Evolutionary conservation across 2,329 filamentous ascomycete species (phyloP).

Genomic region (Cytospora chrysosperma): DNA sequence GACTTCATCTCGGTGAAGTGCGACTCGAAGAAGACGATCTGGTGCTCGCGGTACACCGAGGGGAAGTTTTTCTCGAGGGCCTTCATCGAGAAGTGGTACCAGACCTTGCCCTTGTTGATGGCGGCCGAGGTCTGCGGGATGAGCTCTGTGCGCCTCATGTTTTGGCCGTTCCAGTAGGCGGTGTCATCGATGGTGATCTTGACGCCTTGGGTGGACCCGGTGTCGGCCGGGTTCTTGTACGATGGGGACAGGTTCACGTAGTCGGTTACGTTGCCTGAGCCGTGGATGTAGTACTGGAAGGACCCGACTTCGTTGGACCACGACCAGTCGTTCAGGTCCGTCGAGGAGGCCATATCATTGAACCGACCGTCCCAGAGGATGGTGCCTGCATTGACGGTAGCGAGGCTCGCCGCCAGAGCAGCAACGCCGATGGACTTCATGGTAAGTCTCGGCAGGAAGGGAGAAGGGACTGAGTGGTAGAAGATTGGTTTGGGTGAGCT

Average conservation of each 20-base stretch:
- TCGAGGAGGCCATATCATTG: constrained; percentile 54
- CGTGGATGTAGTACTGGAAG: constrained; percentile 78
- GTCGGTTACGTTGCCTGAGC: constrained; percentile 50
- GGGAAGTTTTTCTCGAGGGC: constrained; percentile 59
- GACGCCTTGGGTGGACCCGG: constrained; percentile 59
- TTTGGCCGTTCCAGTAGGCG: constrained; percentile 70
- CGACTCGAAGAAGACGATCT: constrained; percentile 62
- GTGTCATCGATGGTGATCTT: constrained; percentile 65
- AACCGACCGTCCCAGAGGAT: constrained; percentile 66
- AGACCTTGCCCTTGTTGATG: constrained; percentile 65
- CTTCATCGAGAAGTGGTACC: constrained; percentile 71
- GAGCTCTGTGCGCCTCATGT: constrained; percentile 70
- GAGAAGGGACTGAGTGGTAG: too few species aligned
- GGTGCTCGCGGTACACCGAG: constrained; percentile 63
- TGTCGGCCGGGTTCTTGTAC: constrained; percentile 66
- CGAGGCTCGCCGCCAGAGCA: constrained; percentile 32
- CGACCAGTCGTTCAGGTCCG: constrained; percentile 61
- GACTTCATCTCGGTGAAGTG: constrained; percentile 76
- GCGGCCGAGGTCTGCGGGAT: constrained; percentile 68
- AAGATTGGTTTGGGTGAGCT: too few species aligned
- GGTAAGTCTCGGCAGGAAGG: neutral
- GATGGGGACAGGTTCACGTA: constrained; percentile 61
- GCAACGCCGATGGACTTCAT: constrained; percentile 13
- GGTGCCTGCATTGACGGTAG: constrained; percentile 38
- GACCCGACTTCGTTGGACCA: constrained; percentile 68